phyloP scores from a whole-genome alignment of 805 yeast species.

The Nakazawaea anatomiae region DNA sequence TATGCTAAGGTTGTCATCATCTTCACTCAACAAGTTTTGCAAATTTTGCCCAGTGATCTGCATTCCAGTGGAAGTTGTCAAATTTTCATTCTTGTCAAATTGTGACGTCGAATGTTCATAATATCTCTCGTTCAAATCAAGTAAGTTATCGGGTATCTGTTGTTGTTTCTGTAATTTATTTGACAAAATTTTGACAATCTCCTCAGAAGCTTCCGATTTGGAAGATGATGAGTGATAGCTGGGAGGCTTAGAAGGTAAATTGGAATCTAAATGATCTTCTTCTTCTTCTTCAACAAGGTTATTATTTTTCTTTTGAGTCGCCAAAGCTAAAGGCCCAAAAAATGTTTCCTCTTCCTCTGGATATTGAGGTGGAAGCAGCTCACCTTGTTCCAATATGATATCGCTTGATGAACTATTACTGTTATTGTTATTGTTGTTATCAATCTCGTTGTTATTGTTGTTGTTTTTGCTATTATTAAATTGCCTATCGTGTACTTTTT shows the following conservation, averaged over 20 bases:
- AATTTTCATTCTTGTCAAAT: slow-evolving; percentile 7
- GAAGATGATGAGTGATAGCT: slow-evolving; percentile 7
- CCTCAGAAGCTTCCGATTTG: slow-evolving; percentile 4
- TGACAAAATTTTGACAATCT: background rate
- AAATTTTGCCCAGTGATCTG: background rate
- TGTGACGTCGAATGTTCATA: slow-evolving; percentile 10
- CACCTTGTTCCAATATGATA: slow-evolving; percentile 62
- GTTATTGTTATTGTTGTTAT: background rate
- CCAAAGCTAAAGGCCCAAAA: slow-evolving; percentile 37
- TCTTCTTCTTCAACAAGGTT: background rate
- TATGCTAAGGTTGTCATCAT: background rate
- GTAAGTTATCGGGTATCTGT: slow-evolving; percentile 8
- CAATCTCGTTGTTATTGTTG: background rate
- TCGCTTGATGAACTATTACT: slow-evolving; percentile 25
- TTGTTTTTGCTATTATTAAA: background rate
- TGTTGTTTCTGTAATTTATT: slow-evolving; percentile 4
- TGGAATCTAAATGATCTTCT: background rate
- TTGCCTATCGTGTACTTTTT: background rate
- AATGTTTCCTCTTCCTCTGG: slow-evolving; percentile 59
- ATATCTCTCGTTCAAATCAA: slow-evolving; percentile 8
- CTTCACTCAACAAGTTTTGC: slow-evolving; percentile 1
- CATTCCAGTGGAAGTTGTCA: background rate
- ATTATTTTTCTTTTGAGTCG: background rate
- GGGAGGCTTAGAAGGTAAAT: slow-evolving; percentile 9
- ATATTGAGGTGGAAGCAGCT: slow-evolving; percentile 64